Evolutionary conservation across 2,329 filamentous ascomycete species (phyloP), one percentile per base, ranked within the genome.

Genomic region (Setomelanomma holmii): DNA sequence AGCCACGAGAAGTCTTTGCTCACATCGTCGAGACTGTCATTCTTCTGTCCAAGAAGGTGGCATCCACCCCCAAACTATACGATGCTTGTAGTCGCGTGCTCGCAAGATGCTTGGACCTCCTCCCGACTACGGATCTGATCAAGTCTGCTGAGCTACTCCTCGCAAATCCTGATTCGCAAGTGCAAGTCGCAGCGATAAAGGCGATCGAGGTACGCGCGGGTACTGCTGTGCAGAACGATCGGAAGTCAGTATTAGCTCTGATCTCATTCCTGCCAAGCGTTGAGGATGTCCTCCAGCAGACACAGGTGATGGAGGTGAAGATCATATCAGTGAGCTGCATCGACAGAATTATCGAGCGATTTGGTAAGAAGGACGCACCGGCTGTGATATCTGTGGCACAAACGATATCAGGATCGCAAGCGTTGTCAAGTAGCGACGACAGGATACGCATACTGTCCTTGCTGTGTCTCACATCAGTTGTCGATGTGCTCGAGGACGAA

Each of bases 291-390:
- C 85, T 99, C 53, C 81, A 88, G 49, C 84, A 89, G 43, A 89
- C 89, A 5, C 79, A 83, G 24, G 87, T 95, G 60, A 84, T 89
- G 46, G 82, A 86, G 22, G 88, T 95, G 72, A 92, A 93, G 76
- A 88, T 92, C 65, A 91, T 90, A 10, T 90, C 93, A 1, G 87
- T 99, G 56, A 87, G 87, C 30, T 98, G 93, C 64, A 88, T 98
- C 39, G 93, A 97, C 76, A 90, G 91, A 74, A 96, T 99, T 57
- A 86, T 90, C 2, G 93, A 97, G 76, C 93, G 93, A 73, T 98
- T 96, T 72, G 96, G 95, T 61, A 96, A 95, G 80, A 96, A 93
- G 73, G 90, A 96, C 67, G 82, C 89, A 1, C 86, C 89, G 61
- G 87, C 86, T 39, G 89, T 96, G 39, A 82, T 89, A 21, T 84